Evolutionary conservation across 257 asterid species (phyloP), one percentile per base, ranked within the genome.

Genomic region (Solanum virginianum): DNA sequence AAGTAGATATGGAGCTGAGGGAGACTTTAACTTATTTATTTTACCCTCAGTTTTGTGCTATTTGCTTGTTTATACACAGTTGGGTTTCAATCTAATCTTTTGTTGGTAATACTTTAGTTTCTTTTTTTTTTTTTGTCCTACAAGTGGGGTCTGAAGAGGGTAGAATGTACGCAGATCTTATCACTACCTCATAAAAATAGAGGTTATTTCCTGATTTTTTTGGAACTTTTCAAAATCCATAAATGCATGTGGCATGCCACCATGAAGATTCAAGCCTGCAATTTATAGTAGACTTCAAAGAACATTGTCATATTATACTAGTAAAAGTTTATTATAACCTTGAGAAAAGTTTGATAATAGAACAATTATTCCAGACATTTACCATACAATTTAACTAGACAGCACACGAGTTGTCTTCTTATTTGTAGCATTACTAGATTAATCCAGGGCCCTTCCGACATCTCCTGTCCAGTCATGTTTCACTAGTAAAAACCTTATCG

Each of bases 401-500:
- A 70, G 80, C 53, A 70, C 54, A 70, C 53, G 32, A 70, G 1
- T 70, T 70, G 54, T 70, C 80, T 70, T 41, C 80, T 39, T 69
- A 70, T 41, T 70, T 39, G 80, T 18, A 70, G 54, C 53, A 41
- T 18, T 39, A 70, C 17, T 41, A 70, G 54, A 70, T 70, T 20
- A 10, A 18, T 89, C 88, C 86, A 96, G 83, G 86, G 13, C 80
- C 75, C 29, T 77, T 87, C 17, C 84, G 74, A 4, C 88, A 62
- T n/a, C 69, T 85, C 85, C 87, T 85, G 22, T 89, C 87, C 26
- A 55, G 10, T 83, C 26, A 18, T 81, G 86, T 54, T 77, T 83
- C 86, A 9, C 75, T 74, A 5, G 79, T 89, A 87, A 94, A 80
- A 84, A 95, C 88, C 91, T 88, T 90, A 88, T 92, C 91, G 16